Conservation (phyloP, 108 stramenopile genomes). For the Tribonema minus region DNA sequence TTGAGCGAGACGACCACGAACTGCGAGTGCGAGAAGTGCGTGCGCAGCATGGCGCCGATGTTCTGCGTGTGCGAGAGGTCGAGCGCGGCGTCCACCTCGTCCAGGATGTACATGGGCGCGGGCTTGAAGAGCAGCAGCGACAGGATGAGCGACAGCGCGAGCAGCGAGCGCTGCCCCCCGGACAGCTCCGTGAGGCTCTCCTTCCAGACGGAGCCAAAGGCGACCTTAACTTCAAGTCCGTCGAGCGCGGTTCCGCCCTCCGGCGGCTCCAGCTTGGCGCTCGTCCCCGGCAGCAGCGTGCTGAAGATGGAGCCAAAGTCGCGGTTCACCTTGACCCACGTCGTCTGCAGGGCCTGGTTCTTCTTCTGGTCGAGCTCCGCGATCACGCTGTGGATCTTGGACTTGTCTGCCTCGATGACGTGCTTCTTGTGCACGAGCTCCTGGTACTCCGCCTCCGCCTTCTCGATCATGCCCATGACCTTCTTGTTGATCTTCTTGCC, state of each 20-base stretch:
- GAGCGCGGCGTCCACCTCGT: conserved; percentile 96
- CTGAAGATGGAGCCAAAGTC: conserved; percentile 99
- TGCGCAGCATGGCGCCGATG: conserved; percentile 98
- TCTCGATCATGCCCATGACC: conserved; percentile 98
- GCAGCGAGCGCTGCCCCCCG: conserved; percentile 93
- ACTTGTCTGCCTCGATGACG: conserved; percentile 96
- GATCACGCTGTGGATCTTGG: conserved; percentile 92
- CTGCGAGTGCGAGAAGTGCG: conserved; percentile 96
- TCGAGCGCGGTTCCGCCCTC: conserved; percentile 83
- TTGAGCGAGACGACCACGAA: conserved; percentile 97
- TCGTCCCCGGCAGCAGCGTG: conserved; percentile 88
- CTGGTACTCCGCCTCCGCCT: conserved; percentile 94
- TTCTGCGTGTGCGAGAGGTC: conserved; percentile 97
- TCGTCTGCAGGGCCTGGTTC: conserved; percentile 76
- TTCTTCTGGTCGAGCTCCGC: conserved; percentile 94
- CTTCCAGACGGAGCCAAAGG: conserved; percentile 94
- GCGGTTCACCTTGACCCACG: conserved; percentile 92
- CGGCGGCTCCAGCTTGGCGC: conserved; percentile 89
- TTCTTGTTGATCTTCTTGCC: conserved; percentile 96
- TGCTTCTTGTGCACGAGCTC: conserved; percentile 89
- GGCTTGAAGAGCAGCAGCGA: conserved; percentile 94
- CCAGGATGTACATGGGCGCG: conserved; percentile 99
- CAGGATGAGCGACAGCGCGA: conserved; percentile 95
- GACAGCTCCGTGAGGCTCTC: conserved; percentile 94
- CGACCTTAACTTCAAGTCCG: conserved; percentile 83